Percentiles rank a stretch among this genome's conserved stretches.
These are phyloP conservation scores for Quercus wislizeni DNA, from an alignment of 306 rosid genomes.

Conservation along the genomic window DNA sequence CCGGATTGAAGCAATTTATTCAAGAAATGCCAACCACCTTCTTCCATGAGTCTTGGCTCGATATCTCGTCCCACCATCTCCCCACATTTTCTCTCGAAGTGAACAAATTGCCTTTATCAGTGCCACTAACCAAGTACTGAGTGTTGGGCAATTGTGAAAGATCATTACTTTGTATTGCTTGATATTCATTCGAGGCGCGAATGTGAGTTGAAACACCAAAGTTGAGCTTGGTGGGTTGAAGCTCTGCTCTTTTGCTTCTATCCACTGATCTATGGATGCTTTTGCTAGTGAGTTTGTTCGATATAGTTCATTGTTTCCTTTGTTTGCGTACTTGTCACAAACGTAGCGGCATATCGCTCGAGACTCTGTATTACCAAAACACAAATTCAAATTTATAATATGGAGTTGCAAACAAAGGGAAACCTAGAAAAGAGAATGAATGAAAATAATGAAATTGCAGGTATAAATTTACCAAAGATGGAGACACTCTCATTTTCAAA, in stretches of 20 bases:
- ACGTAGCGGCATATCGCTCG: conserved; percentile 81
- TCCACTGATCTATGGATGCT: conserved; percentile 80
- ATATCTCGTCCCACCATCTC: conserved; percentile 86
- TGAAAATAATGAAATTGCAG: background rate
- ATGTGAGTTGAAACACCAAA: conserved; percentile 71
- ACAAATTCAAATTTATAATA: background rate
- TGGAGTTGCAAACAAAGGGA: background rate
- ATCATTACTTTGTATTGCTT: conserved; percentile 48
- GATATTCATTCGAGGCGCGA: conserved; percentile 76
- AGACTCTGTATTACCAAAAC: conserved; percentile 43
- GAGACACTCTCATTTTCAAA: conserved; percentile 60
- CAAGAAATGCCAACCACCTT: conserved; percentile 35
- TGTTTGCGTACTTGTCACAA: conserved; percentile 55
- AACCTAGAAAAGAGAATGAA: background rate
- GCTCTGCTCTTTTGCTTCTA: conserved; percentile 75
- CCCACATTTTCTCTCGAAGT: conserved; percentile 47
- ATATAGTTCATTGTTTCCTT: conserved; percentile 62
- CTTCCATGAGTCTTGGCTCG: conserved; percentile 59
- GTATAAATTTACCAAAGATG: conserved; percentile 55
- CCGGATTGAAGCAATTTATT: background rate
- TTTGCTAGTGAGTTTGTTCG: conserved; percentile 55
- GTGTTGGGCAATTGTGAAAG: conserved; percentile 85
- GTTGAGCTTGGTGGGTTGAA: conserved; percentile 66
- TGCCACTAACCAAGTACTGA: conserved; percentile 38
- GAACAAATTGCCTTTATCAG: conserved; percentile 42